Percentiles rank a stretch among this genome's conserved stretches.
Evolutionary conservation across 345 rosid genomes (phyloP).

Genomic region (Noccaea caerulescens): DNA sequence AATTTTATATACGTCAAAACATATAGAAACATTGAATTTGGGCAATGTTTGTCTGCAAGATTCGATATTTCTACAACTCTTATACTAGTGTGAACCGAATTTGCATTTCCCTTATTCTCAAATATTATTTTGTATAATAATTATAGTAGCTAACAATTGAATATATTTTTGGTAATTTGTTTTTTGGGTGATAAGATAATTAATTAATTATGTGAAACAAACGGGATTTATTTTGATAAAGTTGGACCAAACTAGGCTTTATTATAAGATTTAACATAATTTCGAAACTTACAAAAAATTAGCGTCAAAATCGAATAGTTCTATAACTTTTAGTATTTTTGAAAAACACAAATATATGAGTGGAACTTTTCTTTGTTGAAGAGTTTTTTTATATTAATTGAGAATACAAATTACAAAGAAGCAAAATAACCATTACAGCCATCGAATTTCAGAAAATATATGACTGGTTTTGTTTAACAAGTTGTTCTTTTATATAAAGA

Average conservation of each 20-base stretch:
- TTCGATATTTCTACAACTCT: conserved; percentile 28
- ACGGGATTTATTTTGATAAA: not conserved
- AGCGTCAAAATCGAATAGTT: not conserved
- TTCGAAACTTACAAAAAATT: not conserved
- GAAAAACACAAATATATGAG: too few species aligned
- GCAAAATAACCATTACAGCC: too few species aligned
- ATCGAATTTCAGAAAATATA: too few species aligned
- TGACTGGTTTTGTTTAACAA: not conserved
- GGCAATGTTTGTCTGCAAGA: conserved; percentile 24
- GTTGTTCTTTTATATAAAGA: not conserved
- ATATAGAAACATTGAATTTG: conserved; percentile 36
- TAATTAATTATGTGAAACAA: not conserved
- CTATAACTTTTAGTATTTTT: too few species aligned
- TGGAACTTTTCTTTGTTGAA: too few species aligned
- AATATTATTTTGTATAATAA: not conserved
- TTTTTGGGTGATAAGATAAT: not conserved
- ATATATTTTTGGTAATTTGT: not conserved
- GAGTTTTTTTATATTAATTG: too few species aligned
- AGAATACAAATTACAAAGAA: too few species aligned
- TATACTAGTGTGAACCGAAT: conserved; percentile 16
- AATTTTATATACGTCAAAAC: conserved; percentile 20
- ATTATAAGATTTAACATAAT: not conserved
- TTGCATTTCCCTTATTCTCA: conserved; percentile 6
- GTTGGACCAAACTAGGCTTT: not conserved
- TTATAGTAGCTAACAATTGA: not conserved